These are phyloP conservation scores for Glycyrrhiza uralensis DNA, from an alignment of 306 rosid species.

Conservation along the genomic window DNA sequence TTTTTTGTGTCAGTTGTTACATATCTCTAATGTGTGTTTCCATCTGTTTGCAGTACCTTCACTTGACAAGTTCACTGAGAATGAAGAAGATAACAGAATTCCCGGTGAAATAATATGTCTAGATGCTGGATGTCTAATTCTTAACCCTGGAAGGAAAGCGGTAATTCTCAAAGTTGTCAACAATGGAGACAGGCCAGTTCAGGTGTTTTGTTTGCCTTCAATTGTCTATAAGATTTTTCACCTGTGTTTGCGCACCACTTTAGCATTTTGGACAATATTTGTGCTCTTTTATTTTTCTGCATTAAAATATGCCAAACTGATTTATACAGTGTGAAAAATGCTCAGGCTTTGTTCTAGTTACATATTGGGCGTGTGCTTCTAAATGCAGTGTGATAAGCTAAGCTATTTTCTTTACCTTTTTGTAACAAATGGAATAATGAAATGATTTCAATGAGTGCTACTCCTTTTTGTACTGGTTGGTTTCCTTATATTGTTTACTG, in stretches of 20 bases:
- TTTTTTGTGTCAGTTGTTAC: constrained; percentile 32
- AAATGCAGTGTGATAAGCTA: constrained; percentile 8
- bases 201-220: constrained; percentile 47
- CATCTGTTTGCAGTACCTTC: constrained; percentile 71
- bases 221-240: not conserved
- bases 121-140: constrained; percentile 49
- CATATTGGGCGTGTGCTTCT: not conserved
- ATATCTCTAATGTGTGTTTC: not conserved
- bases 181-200: constrained; percentile 94
- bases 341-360: not conserved
- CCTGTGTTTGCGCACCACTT: constrained; percentile 5
- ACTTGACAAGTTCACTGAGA: constrained; percentile 52
- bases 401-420: not conserved
- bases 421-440: not conserved
- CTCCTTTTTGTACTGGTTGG: constrained; percentile 15
- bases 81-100: constrained; percentile 40
- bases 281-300: constrained; percentile 11
- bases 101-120: constrained; percentile 64
- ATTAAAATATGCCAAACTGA: not conserved
- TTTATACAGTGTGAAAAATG: not conserved
- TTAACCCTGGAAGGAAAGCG: constrained; percentile 68
- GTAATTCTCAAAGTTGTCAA: constrained; percentile 61
- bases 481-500: not conserved
- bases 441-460: not conserved
- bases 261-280: constrained; percentile 15